Base-by-base conservation (phyloP, 495 filamentous ascomycete genomes). In the Penicillium longicatenatum region DNA sequence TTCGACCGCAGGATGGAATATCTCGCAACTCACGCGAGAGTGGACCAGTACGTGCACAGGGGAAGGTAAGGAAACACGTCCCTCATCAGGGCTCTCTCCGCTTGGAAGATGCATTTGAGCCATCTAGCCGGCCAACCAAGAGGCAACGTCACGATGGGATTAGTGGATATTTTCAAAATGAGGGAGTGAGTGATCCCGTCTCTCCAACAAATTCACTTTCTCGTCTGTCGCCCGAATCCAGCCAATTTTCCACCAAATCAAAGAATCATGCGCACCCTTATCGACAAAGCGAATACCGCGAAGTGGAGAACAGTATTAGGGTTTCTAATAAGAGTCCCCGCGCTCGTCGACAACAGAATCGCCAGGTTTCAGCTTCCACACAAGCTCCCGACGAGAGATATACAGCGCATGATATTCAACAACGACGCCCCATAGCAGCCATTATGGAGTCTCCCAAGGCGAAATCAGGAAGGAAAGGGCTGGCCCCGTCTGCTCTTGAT, bases 41-140 rank as follows among this genome's bases (percentile, higher is more conserved):
- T 53, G 75, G 74, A 7, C 70, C 76, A n/a, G 65, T 76, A 21
- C 73, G 70, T 48, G 71, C 70, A 5, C 62, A 50, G 29, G 68
- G 70, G 14, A 67, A 66, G 44, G 2, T 58, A 52, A 58, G 16
- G 26, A 14, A 22, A 20, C 20, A 39, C 11, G 20, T 14, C 19
- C 16, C 26, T 7, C 30, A 37, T 5, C 47, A 42, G 22, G 58
- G 39, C 19, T 24, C 22, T 8, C 50, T 50, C 7, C 52, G 45
- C 8, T 26, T 65, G 24, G 60, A 53, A 4, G 50, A 65, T 29
- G 24, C 46, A 8, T 29, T 60, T 22, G 59, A 57, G 3, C 52
- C 63, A 7, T 64, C 59, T 0, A 57, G 52, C 29, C 66, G 73
- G 33, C 66, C 70, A 11, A 54, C 22, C 6, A 77, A 78, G 52